Conservation (phyloP, 257 asterid species). For the Mitragyna speciosa region DNA sequence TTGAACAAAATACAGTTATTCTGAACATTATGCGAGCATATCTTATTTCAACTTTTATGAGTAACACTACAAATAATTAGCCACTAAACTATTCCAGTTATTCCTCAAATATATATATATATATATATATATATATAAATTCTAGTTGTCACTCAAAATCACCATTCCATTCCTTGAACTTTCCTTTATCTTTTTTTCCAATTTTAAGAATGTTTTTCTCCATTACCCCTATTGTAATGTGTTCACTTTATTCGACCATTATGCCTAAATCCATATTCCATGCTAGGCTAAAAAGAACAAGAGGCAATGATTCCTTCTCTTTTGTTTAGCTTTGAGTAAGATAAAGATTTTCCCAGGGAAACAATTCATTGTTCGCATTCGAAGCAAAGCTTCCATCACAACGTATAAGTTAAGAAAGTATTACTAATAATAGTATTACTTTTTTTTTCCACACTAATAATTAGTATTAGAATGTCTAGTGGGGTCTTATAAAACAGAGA, state of each 20-base stretch:
- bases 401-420: background rate
- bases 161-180: background rate
- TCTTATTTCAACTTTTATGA: background rate
- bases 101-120: too few relatives aligned
- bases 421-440: background rate
- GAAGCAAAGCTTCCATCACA: slow-evolving; percentile 14
- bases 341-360: background rate
- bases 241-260: background rate
- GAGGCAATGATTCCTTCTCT: background rate
- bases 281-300: background rate
- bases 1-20: too few relatives aligned
- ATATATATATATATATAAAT: too few relatives aligned
- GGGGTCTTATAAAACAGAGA: background rate
- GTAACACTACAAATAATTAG: background rate
- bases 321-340: background rate
- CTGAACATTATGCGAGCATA: background rate
- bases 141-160: background rate
- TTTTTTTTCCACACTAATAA: too few relatives aligned
- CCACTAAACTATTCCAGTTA: background rate
- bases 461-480: background rate
- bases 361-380: slow-evolving; percentile 11
- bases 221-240: background rate
- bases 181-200: background rate
- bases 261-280: background rate
- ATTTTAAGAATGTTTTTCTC: background rate